Evolutionary conservation across 768 basidiomycete species (phyloP).

Genomic region (Mycena metata): DNA sequence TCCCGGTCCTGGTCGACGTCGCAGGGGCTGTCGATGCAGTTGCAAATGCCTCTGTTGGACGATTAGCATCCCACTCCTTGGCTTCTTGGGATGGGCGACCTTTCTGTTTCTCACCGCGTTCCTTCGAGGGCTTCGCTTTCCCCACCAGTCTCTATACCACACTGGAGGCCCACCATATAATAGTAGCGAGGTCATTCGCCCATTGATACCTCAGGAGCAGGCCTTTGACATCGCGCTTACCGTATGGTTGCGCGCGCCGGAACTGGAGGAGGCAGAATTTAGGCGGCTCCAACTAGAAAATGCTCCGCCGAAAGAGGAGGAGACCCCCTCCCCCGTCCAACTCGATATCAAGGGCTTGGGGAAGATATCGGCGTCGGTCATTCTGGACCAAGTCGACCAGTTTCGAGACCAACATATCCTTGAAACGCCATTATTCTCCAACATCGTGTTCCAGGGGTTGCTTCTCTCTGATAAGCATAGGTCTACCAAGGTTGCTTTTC

Average conservation of each 20-base stretch:
- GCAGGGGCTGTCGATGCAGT: neutral
- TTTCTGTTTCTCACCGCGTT: neutral
- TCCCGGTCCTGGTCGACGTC: constrained; percentile 12
- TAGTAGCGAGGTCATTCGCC: constrained; percentile 12
- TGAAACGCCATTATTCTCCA: constrained; percentile 28
- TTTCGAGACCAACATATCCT: neutral
- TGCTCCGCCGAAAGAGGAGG: too few species aligned
- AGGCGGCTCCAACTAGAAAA: too few species aligned
- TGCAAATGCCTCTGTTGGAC: constrained; percentile 14
- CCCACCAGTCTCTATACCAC: neutral
- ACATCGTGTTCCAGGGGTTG: constrained; percentile 32
- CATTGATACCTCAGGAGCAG: constrained; percentile 26
- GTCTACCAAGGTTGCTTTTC: neutral
- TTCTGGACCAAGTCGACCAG: neutral
- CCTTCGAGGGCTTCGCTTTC: neutral
- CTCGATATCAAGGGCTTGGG: too few species aligned
- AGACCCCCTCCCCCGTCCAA: too few species aligned
- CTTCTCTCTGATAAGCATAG: constrained; percentile 24
- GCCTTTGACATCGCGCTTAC: constrained; percentile 34
- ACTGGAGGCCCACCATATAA: too few species aligned
- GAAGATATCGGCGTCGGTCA: too few species aligned
- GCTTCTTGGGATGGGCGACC: neutral
- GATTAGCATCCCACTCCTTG: constrained; percentile 2
- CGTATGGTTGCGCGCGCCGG: constrained; percentile 22
- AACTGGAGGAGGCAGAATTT: neutral